A percentile compares a stretch with the other conserved stretches of the same genome.
Evolutionary conservation across 164 flowering plant genomes (phyloP).

Genomic region (Malania oleifera): DNA sequence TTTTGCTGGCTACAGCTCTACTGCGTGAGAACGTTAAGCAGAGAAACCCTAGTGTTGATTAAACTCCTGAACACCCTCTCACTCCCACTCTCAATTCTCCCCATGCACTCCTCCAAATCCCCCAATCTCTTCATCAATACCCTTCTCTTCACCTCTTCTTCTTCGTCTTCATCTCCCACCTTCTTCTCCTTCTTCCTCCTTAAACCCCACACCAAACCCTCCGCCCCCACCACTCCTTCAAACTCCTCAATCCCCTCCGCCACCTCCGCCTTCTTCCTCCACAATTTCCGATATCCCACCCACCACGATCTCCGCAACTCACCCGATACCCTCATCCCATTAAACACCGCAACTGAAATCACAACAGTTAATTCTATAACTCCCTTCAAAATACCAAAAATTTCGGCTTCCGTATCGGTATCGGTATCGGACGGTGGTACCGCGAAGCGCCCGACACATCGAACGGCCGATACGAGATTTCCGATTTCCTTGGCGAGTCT

Average conservation of each 20-base stretch:
- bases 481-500: constrained; percentile 41
- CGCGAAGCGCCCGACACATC: neutral
- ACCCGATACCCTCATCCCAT: constrained; percentile 24
- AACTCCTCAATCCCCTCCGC: constrained; percentile 44
- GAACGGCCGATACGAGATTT: constrained; percentile 29
- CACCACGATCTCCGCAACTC: constrained; percentile 18
- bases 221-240: constrained; percentile 23
- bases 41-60: constrained; percentile 63
- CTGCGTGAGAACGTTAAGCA: constrained; percentile 60
- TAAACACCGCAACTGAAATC: constrained; percentile 40
- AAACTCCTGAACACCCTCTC: constrained; percentile 63
- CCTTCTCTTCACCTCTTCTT: constrained; percentile 46
- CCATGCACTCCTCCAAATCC: constrained; percentile 44
- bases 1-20: constrained; percentile 11
- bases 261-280: constrained; percentile 19
- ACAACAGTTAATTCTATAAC: constrained; percentile 31
- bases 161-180: constrained; percentile 55
- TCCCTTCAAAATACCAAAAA: constrained; percentile 26
- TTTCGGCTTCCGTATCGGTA: constrained; percentile 29
- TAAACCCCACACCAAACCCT: constrained; percentile 25
- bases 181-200: too few species aligned
- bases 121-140: constrained; percentile 38
- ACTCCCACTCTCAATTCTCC: constrained; percentile 43
- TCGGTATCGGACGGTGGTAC: neutral
- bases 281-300: constrained; percentile 22